phyloP scores from a whole-genome alignment of 768 basidiomycete genomes.

The Termitomyces bulborhizus region DNA sequence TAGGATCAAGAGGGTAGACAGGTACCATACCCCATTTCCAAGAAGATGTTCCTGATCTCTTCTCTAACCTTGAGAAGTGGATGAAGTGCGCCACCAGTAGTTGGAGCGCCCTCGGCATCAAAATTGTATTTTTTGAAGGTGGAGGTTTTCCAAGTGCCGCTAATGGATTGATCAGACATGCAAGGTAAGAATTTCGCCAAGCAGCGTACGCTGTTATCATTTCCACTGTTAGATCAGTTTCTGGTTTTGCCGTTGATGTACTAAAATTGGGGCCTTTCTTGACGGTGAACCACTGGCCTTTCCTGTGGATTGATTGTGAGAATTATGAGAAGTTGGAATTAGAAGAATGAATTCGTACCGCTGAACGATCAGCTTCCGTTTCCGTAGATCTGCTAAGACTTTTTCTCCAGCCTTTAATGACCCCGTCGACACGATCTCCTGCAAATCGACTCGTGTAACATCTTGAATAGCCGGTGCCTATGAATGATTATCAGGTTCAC shows the following conservation, averaged over 20 bases:
- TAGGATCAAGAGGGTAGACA: not conserved
- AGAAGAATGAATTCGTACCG: constrained; percentile 42
- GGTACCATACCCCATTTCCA: constrained; percentile 90
- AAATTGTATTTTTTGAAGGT: constrained; percentile 99
- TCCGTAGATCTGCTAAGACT: constrained; percentile 77
- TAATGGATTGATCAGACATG: constrained; percentile 22
- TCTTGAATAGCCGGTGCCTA: constrained; percentile 69
- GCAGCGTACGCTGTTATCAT: constrained; percentile 82
- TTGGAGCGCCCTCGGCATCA: constrained; percentile 88
- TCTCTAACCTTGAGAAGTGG: constrained; percentile 96
- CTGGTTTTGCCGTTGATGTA: constrained; percentile 86
- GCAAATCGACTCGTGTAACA: constrained; percentile 65
- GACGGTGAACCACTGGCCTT: constrained; percentile 92
- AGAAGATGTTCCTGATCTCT: constrained; percentile 95
- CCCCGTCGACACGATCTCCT: constrained; percentile 68
- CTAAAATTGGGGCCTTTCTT: constrained; percentile 82
- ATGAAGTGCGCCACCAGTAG: constrained; percentile 89
- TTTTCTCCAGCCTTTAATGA: constrained; percentile 74
- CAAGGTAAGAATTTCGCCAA: not conserved
- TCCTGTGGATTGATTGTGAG: constrained; percentile 42
- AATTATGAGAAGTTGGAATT: not conserved
- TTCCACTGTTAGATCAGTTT: constrained; percentile 94
- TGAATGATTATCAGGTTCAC: constrained; percentile 3
- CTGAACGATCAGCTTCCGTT: constrained; percentile 83
- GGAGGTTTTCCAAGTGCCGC: constrained; percentile 91